phyloP scores from a whole-genome alignment of 768 basidiomycete species.

The Trametes cinnabarina region DNA sequence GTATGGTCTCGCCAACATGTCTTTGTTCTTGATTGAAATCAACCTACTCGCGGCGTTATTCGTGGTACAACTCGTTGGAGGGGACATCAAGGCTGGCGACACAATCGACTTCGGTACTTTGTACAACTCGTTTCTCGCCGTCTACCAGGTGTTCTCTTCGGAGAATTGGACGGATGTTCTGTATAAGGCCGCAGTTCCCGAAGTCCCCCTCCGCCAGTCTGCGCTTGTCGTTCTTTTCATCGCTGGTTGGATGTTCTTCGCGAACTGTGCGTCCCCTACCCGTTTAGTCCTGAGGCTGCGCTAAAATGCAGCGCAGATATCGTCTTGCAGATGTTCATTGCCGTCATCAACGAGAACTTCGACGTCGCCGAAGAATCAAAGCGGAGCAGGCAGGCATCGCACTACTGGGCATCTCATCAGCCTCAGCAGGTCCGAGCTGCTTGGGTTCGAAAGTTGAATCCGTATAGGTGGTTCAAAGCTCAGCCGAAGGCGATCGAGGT shows the following conservation, averaged over 20 bases:
- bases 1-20: conserved; percentile 89
- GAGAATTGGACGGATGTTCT: conserved; percentile 91
- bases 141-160: conserved; percentile 88
- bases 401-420: conserved; percentile 60
- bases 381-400: conserved; percentile 72
- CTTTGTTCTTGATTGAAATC: conserved; percentile 82
- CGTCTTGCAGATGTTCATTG: conserved; percentile 93
- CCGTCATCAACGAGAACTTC: conserved; percentile 96
- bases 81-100: conserved; percentile 57
- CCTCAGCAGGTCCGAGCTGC: conserved; percentile 43
- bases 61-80: conserved; percentile 80
- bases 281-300: neutral
- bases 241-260: conserved; percentile 83
- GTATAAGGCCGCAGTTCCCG: conserved; percentile 60
- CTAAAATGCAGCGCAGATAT: conserved; percentile 55
- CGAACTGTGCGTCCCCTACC: conserved; percentile 66
- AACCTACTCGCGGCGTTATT: conserved; percentile 85
- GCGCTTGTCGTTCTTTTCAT: conserved; percentile 72
- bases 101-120: conserved; percentile 78
- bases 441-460: conserved; percentile 80
- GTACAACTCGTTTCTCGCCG: conserved; percentile 80
- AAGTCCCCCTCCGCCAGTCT: conserved; percentile 64
- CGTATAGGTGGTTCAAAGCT: conserved; percentile 79
- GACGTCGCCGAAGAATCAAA: conserved; percentile 89
- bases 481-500: conserved; percentile 72